Evolutionary conservation across 2,329 filamentous ascomycete species (phyloP).

Genomic region (Ceratocystis diversiconidia): DNA sequence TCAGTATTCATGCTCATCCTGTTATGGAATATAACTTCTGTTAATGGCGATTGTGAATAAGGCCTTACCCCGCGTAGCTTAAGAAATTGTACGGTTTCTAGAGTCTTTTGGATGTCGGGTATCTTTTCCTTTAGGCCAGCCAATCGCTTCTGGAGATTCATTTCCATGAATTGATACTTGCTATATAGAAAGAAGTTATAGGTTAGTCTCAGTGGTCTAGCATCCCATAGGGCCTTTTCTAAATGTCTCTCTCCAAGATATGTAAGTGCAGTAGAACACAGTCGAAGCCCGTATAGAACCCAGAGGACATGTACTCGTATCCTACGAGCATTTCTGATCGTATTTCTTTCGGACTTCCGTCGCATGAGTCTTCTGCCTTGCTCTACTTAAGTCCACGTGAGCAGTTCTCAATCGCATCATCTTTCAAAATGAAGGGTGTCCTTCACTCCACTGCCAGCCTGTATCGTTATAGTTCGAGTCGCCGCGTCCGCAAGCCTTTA

Average conservation of each 20-base stretch:
- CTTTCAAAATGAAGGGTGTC: not conserved
- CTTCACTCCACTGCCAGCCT: not conserved
- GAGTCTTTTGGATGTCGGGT: conserved; percentile 88
- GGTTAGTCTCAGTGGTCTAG: not conserved
- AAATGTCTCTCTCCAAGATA: not conserved
- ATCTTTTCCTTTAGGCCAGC: conserved; percentile 83
- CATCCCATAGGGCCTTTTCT: not conserved
- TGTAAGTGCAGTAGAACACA: too few species aligned
- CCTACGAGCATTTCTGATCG: not conserved
- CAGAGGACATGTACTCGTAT: not conserved
- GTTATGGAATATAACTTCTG: not conserved
- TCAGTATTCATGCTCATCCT: not conserved
- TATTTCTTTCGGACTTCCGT: not conserved
- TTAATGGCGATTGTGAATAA: not conserved
- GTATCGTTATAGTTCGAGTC: not conserved
- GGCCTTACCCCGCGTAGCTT: conserved; percentile 53
- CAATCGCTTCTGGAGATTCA: conserved; percentile 74
- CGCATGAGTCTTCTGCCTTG: not conserved
- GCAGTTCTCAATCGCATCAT: not conserved
- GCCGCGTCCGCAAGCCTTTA: not conserved
- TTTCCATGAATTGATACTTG: conserved; percentile 99
- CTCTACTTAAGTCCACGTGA: not conserved
- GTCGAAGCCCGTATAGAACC: too few species aligned
- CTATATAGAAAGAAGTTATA: conserved; percentile 30
- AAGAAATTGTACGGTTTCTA: conserved; percentile 81